Base-by-base conservation (phyloP, 2,329 filamentous ascomycete species). In the Pezizomycotina sp. region DNA sequence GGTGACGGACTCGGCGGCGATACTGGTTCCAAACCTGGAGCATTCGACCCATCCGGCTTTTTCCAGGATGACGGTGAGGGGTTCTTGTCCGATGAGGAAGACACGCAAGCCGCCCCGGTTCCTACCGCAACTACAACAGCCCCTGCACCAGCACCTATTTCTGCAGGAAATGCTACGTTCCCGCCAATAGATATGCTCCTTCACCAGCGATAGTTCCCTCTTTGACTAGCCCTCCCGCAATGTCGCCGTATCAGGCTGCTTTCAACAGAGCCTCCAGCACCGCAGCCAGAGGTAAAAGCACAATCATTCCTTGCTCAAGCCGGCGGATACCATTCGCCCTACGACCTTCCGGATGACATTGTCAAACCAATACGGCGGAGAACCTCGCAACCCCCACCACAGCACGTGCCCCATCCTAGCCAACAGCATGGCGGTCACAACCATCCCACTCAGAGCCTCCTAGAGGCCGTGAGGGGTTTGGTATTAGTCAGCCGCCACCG, bases 231-330 rank as follows among this genome's bases (percentile, higher is more conserved):
- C 13, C 50, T 46, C 27, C 50, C 46, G 37, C 51, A 47, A 23
- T 53, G 19, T 42, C 48, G 4, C 46, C 47, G 16, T 52, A 53
- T 29, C 38, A 36, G 12, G 34, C 43, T 8, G 36, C 20, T 3
- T 39, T 51, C 47, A 30, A 36, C 15, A 21, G 29, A 31, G 6
- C 46, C 53, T 32, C 54, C 60, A 12, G 53, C 59, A 30, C 63
- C 64, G n/a, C 60, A 66, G 44, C 49, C 67, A 49, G 47, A 46
- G 40, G 57, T 58, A 19, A 73, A 72, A 57, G 64, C 71, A 1
- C 73, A 91, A 54, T 95, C 86, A 57, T 98, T 92, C 57, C 81
- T 70, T 4, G 77, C 86, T 56, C 91, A 91, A 56, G 95, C 92
- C 58, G 80, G 80, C 37, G 84, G 86, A 5, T 98, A 98, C 55